Conservation (phyloP, 225 moss, liverwort and hornwort genomes). For the Sphagnum tenellum region DNA sequence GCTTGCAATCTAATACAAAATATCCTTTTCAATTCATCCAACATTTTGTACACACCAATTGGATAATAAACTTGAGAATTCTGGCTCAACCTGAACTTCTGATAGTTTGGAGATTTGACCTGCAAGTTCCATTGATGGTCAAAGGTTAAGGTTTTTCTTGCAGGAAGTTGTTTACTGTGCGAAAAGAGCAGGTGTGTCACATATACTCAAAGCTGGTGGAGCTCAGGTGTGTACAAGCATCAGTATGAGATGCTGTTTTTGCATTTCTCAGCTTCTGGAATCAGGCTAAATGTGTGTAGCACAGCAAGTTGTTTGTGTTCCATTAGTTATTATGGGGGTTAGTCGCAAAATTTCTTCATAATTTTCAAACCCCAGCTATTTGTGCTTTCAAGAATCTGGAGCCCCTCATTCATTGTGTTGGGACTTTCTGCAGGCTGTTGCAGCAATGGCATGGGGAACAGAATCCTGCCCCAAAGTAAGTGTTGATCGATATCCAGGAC, state of each 20-base stretch:
- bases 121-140: not conserved
- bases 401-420: not conserved
- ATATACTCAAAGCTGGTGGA: slow-evolving; percentile 89
- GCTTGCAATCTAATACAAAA: not conserved
- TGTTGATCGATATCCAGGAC: not conserved
- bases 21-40: no score
- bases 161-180: slow-evolving; percentile 98
- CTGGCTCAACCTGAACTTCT: no score
- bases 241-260: not conserved
- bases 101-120: no score
- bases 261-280: slow-evolving; percentile 4
- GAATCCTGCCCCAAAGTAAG: slow-evolving; percentile 88
- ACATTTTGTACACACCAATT: no score
- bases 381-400: no score
- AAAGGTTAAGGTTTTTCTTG: not conserved
- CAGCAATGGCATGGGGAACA: slow-evolving; percentile 98
- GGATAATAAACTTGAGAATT: no score
- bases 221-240: slow-evolving; percentile 61
- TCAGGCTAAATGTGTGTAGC: not conserved
- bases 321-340: no score
- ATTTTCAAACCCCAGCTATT: no score
- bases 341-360: no score
- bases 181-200: slow-evolving; percentile 80
- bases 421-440: slow-evolving; percentile 59
- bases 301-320: no score